Evolutionary conservation across 192 early-diverging fungal genomes (phyloP).

Genomic region (Globomyces pollinis-pini): DNA sequence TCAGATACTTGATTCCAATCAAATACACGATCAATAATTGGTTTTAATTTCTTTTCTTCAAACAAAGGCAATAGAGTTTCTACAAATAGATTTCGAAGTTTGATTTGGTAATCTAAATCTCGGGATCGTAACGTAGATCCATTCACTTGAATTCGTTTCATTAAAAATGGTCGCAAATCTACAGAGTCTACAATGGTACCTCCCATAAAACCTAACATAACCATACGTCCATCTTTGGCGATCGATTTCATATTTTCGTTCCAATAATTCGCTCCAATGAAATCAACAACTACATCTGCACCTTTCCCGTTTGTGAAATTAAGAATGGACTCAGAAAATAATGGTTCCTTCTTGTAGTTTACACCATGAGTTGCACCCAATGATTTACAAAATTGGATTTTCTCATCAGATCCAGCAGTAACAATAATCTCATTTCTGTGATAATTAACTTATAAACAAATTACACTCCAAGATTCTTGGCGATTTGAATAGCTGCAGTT

Average conservation of each 20-base stretch:
- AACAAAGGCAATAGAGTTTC: conserved; percentile 46
- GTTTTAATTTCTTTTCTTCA: conserved; percentile 34
- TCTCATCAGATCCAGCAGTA: conserved; percentile 68
- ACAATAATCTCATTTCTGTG: conserved; percentile 68
- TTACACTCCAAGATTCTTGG: conserved; percentile 39
- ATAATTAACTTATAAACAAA: neutral
- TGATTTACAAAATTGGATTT: conserved; percentile 55
- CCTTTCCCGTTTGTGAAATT: conserved; percentile 65
- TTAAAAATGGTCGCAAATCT: conserved; percentile 45
- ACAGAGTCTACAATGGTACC: conserved; percentile 35
- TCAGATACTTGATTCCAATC: conserved; percentile 59
- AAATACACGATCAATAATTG: conserved; percentile 53
- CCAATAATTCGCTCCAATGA: conserved; percentile 58
- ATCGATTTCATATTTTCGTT: conserved; percentile 39
- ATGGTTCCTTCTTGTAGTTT: conserved; percentile 65
- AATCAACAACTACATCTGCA: conserved; percentile 75
- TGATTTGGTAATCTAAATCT: conserved; percentile 52
- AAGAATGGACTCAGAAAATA: conserved; percentile 49
- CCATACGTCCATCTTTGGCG: conserved; percentile 76
- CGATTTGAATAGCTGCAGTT: conserved; percentile 80
- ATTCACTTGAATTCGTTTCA: conserved; percentile 58
- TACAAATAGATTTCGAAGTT: conserved; percentile 43
- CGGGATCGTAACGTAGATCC: conserved; percentile 66
- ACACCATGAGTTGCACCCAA: conserved; percentile 74
- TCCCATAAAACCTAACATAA: conserved; percentile 77